Base-by-base conservation (phyloP, 1,139 yeast species). In the Hansenula sp. region DNA sequence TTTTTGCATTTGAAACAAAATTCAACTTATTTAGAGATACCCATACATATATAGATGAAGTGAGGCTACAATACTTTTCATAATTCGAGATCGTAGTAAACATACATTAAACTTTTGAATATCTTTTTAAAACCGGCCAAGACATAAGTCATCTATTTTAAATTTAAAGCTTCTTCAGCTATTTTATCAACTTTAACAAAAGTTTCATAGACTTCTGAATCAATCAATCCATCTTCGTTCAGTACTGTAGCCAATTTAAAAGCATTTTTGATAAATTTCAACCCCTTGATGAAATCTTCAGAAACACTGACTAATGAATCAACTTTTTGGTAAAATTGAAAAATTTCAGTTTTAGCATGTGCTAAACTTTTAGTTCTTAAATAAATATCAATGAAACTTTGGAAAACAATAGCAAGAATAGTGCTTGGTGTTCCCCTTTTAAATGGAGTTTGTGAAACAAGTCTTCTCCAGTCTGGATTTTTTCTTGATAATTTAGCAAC, bases 381-480 rank as follows among this genome's bases (percentile, higher is more conserved):
- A 33, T 42, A 48, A 11, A 41, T 38, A 33, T 51, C 59, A 15
- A 52, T 30, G 25, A 52, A 36, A 3, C 48, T 38, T 39, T 57
- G 54, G 17, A 47, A 42, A 6, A 49, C 37, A 18, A 54, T 37
- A 16, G 48, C 54, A 30, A 50, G 28, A 17, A 52, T 33, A 6
- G 57, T 48, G 41, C 49, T 55, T 45, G 55, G 55, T 30, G 48
- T 48, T 17, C 38, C 41, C 32, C 19, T 39, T 47, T 66, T 73
- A 56, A 87, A 89, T 7, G 96, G 96, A 39, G 84, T 57, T 49
- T 75, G 72, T 15, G 67, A 58, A 5, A 80, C 77, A 37, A 88
- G 62, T 12, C 67, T 51, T 46, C 71, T 66, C 96, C 96, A 87
- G 11, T 76, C 76, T 15, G 60, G 52, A 49, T 73, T 74, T 15